Conservation (phyloP, 495 filamentous ascomycete genomes). For the Hapsidospora chrysogenum region DNA sequence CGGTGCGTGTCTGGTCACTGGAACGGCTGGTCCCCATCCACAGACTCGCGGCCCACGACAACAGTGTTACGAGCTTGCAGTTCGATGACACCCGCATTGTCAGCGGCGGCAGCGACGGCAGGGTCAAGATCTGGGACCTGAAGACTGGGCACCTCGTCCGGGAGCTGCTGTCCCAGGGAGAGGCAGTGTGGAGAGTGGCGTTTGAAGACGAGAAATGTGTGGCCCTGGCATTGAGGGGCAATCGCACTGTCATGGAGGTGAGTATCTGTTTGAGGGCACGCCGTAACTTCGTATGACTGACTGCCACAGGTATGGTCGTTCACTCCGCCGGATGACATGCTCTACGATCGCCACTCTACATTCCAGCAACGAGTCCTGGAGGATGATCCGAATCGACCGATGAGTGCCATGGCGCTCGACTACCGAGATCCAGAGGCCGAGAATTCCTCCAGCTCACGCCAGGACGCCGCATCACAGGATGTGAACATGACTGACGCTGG, state of each 20-base stretch:
- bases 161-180: conserved; percentile 75
- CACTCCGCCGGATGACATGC: conserved; percentile 62
- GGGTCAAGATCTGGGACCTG: conserved; percentile 95
- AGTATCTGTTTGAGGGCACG: too few species aligned
- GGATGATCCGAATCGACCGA: conserved; percentile 18
- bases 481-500: conserved; percentile 4
- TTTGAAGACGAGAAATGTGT: conserved; percentile 98
- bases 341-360: conserved; percentile 23
- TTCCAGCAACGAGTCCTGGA: conserved; percentile 16
- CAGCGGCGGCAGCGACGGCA: conserved; percentile 84
- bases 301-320: conserved; percentile 68
- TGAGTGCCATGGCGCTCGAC: conserved; percentile 21
- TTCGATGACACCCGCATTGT: conserved; percentile 92
- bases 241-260: conserved; percentile 94
- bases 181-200: conserved; percentile 93
- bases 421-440: conserved; percentile 2
- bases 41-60: conserved; percentile 91
- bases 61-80: conserved; percentile 91
- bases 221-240: conserved; percentile 72
- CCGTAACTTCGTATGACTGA: conserved; percentile 9
- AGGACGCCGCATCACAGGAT: neutral
- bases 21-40: conserved; percentile 80
- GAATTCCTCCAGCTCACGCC: neutral
- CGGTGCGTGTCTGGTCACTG: conserved; percentile 88
- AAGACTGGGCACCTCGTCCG: conserved; percentile 79